phyloP scores from a whole-genome alignment of 768 basidiomycete species.

The Kwoniella sp. region DNA sequence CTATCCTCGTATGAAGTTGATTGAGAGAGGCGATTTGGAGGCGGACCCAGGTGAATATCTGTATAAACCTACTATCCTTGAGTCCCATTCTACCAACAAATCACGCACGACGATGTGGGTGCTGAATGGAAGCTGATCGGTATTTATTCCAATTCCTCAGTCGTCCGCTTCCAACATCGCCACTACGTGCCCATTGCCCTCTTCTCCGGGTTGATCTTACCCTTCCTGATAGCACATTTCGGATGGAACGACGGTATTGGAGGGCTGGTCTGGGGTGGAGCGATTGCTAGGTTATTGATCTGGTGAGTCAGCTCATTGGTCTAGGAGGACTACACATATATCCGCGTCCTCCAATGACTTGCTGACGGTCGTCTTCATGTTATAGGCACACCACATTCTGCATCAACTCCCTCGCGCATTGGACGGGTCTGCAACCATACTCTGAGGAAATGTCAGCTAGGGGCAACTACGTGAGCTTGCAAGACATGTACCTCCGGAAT shows the following conservation, averaged over 20 bases:
- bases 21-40: constrained; percentile 71
- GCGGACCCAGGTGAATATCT: constrained; percentile 64
- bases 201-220: constrained; percentile 64
- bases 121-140: not conserved
- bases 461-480: constrained; percentile 66
- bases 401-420: constrained; percentile 66
- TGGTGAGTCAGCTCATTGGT: constrained; percentile 43
- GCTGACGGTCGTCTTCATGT: no score
- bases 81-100: not conserved
- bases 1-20: constrained; percentile 65
- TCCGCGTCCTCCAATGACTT: no score
- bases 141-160: constrained; percentile 51
- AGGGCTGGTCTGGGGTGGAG: constrained; percentile 70
- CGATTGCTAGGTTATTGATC: constrained; percentile 67
- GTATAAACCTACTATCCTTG: not conserved
- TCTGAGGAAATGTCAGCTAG: constrained; percentile 77
- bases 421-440: constrained; percentile 77
- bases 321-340: not conserved
- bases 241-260: constrained; percentile 64
- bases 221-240: constrained; percentile 62
- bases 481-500: not conserved
- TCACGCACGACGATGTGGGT: no score
- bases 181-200: constrained; percentile 69
- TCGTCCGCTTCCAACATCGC: constrained; percentile 71
- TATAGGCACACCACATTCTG: constrained; percentile 53